A percentile compares a stretch with the other conserved stretches of the same genome.
These are phyloP conservation scores for Crithidia acanthocephali DNA, from an alignment of 208 protist species.

Conservation along the genomic window DNA sequence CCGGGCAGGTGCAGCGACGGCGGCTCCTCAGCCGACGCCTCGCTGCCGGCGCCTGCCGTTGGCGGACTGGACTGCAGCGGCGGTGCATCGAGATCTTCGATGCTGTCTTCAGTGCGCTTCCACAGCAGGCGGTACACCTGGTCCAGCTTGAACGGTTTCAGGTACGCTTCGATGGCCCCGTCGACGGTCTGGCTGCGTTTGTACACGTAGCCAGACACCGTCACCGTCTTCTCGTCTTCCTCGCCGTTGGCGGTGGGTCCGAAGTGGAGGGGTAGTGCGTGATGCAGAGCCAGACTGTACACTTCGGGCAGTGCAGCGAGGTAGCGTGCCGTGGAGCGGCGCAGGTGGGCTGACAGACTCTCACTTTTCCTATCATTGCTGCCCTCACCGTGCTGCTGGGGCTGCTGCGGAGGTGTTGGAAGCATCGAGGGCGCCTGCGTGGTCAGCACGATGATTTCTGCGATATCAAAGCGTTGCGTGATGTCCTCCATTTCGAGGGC, in stretches of 20 bases:
- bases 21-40: not conserved
- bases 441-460: conserved; percentile 68
- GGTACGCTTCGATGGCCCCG: conserved; percentile 45
- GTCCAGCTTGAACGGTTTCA: conserved; percentile 63
- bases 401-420: not conserved
- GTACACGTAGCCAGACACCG: conserved; percentile 35
- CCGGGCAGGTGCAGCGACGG: conserved; percentile 46
- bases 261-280: conserved; percentile 65
- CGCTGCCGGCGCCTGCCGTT: not conserved
- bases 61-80: not conserved
- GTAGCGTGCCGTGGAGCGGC: not conserved
- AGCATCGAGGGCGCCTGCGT: too few species aligned
- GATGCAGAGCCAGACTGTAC: conserved; percentile 46
- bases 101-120: not conserved
- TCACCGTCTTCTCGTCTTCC: conserved; percentile 72
- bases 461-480: conserved; percentile 72
- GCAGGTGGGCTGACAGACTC: not conserved
- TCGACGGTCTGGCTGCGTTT: conserved; percentile 38
- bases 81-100: conserved; percentile 3
- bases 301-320: conserved; percentile 45
- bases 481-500: conserved; percentile 73
- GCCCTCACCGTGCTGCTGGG: not conserved
- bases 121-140: conserved; percentile 55
- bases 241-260: conserved; percentile 75
- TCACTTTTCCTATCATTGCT: not conserved